phyloP scores from a whole-genome alignment of 1,284 basidiomycete genomes.

The Phellopilus nigrolimitatus region DNA sequence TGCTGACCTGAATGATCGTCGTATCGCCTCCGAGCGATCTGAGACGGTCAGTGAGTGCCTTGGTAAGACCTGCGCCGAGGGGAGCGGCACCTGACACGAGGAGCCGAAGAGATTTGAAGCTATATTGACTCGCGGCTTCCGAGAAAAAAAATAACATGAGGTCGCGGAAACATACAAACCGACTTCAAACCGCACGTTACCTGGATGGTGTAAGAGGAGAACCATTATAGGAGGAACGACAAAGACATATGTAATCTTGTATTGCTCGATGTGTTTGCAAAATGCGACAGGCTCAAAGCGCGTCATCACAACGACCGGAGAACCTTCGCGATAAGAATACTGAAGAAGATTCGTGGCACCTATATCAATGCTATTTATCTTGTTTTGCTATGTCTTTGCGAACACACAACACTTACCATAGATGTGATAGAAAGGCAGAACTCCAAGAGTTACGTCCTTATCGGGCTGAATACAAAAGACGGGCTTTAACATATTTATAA shows the following conservation, averaged over 20 bases:
- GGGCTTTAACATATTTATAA: conserved; percentile 40
- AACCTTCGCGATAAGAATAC: conserved; percentile 53
- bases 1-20: conserved; percentile 41
- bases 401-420: conserved; percentile 39
- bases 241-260: conserved; percentile 56
- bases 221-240: conserved; percentile 87
- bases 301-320: conserved; percentile 62
- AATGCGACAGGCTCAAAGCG: conserved; percentile 74
- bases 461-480: conserved; percentile 38
- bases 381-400: neutral
- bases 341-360: conserved; percentile 55
- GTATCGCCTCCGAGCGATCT: conserved; percentile 32
- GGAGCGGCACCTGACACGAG: conserved; percentile 83
- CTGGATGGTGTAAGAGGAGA: conserved; percentile 59
- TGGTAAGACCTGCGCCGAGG: conserved; percentile 57
- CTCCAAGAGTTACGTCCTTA: conserved; percentile 48
- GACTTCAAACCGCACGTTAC: too few species aligned
- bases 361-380: conserved; percentile 21
- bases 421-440: conserved; percentile 59
- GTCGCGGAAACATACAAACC: too few species aligned
- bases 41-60: conserved; percentile 42
- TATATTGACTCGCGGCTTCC: conserved; percentile 62
- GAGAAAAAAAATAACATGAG: conserved; percentile 22
- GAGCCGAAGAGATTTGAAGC: conserved; percentile 56
- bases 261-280: conserved; percentile 60